phyloP scores from a whole-genome alignment of 495 filamentous ascomycete species.

The Thermothielavioides terrestris region DNA sequence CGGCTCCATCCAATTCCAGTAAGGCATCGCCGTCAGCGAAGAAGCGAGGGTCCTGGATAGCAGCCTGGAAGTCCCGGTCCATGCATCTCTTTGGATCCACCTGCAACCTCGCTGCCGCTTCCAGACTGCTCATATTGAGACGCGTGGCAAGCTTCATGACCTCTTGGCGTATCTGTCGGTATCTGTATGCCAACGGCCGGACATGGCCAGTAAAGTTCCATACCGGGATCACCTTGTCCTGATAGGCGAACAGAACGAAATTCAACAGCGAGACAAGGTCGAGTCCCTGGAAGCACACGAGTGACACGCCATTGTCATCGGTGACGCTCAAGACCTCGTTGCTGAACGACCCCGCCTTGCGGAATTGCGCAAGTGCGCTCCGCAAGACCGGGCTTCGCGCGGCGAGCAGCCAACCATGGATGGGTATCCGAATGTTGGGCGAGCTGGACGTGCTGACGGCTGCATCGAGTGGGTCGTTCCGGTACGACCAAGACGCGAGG shows the following conservation, averaged over 20 bases:
- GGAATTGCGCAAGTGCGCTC: conserved; percentile 47
- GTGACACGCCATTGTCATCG: conserved; percentile 38
- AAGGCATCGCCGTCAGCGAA: conserved; percentile 68
- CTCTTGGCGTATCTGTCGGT: conserved; percentile 69
- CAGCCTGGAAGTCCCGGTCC: conserved; percentile 57
- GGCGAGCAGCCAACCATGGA: conserved; percentile 72
- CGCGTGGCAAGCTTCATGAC: conserved; percentile 68
- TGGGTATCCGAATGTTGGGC: conserved; percentile 61
- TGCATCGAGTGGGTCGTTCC: conserved; percentile 35
- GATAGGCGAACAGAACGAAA: conserved; percentile 70
- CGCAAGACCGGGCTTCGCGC: conserved; percentile 65
- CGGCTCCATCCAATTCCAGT: conserved; percentile 61
- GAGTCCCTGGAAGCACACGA: conserved; percentile 54
- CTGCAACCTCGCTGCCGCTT: conserved; percentile 68
- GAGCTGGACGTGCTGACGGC: conserved; percentile 46
- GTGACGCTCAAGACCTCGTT: conserved; percentile 54
- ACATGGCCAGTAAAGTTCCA: conserved; percentile 67
- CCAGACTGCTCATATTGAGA: conserved; percentile 58
- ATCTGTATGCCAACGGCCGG: conserved; percentile 54
- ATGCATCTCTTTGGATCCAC: conserved; percentile 52
- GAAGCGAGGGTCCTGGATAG: conserved; percentile 57
- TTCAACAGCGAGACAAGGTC: conserved; percentile 73
- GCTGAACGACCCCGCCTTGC: conserved; percentile 28
- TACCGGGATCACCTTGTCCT: conserved; percentile 69
- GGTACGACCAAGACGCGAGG: conserved; percentile 27